Conservation (phyloP, 176 grass and related monocot genomes). For the Zea luxurians region DNA sequence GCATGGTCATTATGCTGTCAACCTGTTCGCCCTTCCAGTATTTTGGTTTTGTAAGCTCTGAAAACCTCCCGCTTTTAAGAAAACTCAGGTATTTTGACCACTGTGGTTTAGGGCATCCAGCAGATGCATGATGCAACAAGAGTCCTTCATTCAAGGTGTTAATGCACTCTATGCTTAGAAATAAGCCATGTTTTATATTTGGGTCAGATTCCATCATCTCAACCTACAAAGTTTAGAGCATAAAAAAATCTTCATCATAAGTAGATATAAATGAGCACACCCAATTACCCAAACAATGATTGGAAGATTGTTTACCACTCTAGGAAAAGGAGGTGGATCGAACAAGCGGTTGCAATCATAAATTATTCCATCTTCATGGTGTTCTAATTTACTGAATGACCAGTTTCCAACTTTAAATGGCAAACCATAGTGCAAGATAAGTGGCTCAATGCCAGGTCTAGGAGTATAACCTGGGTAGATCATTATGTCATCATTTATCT, state of each 20-base stretch:
- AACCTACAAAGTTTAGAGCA: slow-evolving; percentile 56
- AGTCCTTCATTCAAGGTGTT: slow-evolving; percentile 98
- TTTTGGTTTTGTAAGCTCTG: slow-evolving; percentile 86
- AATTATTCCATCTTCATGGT: too few relatives aligned
- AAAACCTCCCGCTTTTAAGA: slow-evolving; percentile 83
- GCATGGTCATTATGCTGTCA: slow-evolving; percentile 34
- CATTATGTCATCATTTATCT: too few relatives aligned
- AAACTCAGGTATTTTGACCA: slow-evolving; percentile 98
- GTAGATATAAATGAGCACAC: slow-evolving; percentile 2
- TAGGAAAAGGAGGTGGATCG: too few relatives aligned
- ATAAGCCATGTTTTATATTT: slow-evolving; percentile 70
- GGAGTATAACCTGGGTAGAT: too few relatives aligned
- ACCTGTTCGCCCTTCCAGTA: slow-evolving; percentile 47
- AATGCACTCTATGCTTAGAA: slow-evolving; percentile 90
- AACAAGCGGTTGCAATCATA: too few relatives aligned
- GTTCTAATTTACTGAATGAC: too few relatives aligned
- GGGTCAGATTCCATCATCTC: slow-evolving; percentile 77
- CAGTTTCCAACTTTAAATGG: too few relatives aligned
- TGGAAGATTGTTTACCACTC: slow-evolving; percentile 39
- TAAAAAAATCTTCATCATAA: neutral
- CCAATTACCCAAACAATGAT: slow-evolving; percentile 2
- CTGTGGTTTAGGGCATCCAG: slow-evolving; percentile 74
- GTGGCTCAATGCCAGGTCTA: too few relatives aligned
- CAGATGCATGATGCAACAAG: slow-evolving; percentile 73
- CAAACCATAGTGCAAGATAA: too few relatives aligned